Base-by-base conservation (phyloP, 2,329 filamentous ascomycete genomes). In the Penicillium sp. region DNA sequence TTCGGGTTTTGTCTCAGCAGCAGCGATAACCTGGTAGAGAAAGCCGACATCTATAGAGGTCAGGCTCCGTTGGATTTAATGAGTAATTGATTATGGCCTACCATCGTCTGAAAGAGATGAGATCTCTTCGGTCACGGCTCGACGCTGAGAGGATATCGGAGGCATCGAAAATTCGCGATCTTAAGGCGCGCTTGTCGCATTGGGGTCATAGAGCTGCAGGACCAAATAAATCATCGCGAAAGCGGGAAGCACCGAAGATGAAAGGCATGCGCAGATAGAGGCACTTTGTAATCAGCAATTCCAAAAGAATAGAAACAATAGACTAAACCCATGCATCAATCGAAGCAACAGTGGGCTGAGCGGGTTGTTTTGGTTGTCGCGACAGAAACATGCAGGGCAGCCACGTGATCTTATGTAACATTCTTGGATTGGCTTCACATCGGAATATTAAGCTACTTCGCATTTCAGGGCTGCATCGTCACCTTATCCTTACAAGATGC, bases 21-120 rank as follows among this genome's bases (percentile, higher is more conserved):
- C 77, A 53, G 76, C 74, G 61, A 94, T 83, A 61, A 95, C 87
- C 51, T 85, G 77, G 68, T 88, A 85, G 51, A 95, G 76, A 54
- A 88, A 77, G 54, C 80, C 78, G 66, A 95, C 86, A 72, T 94
- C 90, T 89, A 57, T 12, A 29, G 32, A 49, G 10, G 32, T 51
- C 29, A 55, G 43, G 13, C 7, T 34, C 4, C 13, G 17, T 33
- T 54, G 26, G 49, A 26, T 15, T 24, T 22, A 40, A 50, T 5
- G 4, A 22, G 13, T 15, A 10, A 19, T 10, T 6, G 12, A 24
- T n/a, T 9, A 35, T 34, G 24, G 53, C 66, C 39, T 59, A 82
- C 82, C 81, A 70, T 82, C 71, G 59, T 84, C 81, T 48, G 79
- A 78, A 60, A 85, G 82, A 53, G 63, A 64, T 45, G 67, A 61